Evolutionary conservation across 306 rosid genomes (phyloP).

Genomic region (Fagus crenata): DNA sequence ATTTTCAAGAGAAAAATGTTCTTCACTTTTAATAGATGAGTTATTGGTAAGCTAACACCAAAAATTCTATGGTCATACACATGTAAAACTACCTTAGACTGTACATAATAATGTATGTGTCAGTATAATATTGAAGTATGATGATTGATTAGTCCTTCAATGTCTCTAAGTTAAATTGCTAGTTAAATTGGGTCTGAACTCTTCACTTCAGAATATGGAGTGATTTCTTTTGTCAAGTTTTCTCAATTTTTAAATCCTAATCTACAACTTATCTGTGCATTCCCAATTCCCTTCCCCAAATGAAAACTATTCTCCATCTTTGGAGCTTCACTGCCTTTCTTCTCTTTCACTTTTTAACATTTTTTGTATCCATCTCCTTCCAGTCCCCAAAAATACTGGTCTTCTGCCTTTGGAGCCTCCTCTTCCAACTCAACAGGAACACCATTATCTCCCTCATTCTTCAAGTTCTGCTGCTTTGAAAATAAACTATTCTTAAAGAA

Average conservation of each 20-base stretch:
- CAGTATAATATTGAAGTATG: no score
- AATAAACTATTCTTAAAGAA: not conserved
- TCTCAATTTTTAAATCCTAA: not conserved
- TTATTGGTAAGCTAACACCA: not conserved
- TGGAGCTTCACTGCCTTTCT: not conserved
- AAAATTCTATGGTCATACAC: not conserved
- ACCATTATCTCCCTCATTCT: not conserved
- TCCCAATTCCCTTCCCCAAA: not conserved
- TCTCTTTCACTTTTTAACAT: not conserved
- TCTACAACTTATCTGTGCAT: not conserved
- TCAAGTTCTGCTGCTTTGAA: not conserved
- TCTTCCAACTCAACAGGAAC: not conserved
- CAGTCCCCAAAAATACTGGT: no score
- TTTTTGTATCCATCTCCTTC: no score
- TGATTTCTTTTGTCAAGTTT: not conserved
- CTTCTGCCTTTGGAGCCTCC: no score
- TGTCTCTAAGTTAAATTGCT: no score
- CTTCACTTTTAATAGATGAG: no score
- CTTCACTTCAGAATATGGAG: not conserved
- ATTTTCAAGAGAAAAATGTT: no score
- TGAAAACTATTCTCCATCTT: not conserved
- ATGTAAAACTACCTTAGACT: not conserved
- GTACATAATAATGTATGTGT: not conserved
- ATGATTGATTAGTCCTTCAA: no score
- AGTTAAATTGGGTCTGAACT: no score